Base-by-base conservation (phyloP, 2,329 filamentous ascomycete species). In the Corniculantispora saksenae region DNA sequence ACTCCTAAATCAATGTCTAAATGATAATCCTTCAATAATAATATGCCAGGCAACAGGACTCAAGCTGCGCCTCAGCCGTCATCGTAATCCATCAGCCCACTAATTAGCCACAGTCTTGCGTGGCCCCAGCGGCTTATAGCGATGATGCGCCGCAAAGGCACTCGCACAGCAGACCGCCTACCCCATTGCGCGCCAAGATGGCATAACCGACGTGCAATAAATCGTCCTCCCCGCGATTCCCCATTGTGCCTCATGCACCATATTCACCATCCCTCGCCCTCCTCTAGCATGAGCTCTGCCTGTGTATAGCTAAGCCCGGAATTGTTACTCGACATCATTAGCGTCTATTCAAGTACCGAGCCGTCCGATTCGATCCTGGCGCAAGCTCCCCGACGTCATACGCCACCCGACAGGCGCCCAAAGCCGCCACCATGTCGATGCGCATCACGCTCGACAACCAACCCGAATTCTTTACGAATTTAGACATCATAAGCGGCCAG, bases 381-480 rank as follows among this genome's bases (percentile, higher is more conserved):
- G 53, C 35, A 29, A 40, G 32, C 54, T 38, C 17, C 32, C 59
- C 35, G 13, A 47, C n/a, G 25, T 3, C 50, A 19, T 17, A 57
- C 23, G 50, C 58, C 57, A 51, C 47, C 43, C 23, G n/a, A n/a
- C 21, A 15, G 25, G 57, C 57, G 51, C 50, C 63, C 32, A 21
- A 61, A 61, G 25, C 64, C 64, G 66, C 68, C 74, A 77, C 71
- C 70, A 91, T 91, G 89, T 88, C 89, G 57, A 86, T 91, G 72
- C 83, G 86, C 66, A 87, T 93, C 71, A 79, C 82, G 55, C 84
- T 93, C 70, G 86, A 91, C 71, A 83, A 87, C 71, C 84, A 84
- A 59, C 88, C 88, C 69, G 84, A 88, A 70, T 90, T 91, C 80
- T 92, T 90, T 77, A 94, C 92, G 60, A 94, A 94, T 74, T 87